phyloP scores from a whole-genome alignment of 805 yeast genomes.

The Zygotorulaspora chibaensis region DNA sequence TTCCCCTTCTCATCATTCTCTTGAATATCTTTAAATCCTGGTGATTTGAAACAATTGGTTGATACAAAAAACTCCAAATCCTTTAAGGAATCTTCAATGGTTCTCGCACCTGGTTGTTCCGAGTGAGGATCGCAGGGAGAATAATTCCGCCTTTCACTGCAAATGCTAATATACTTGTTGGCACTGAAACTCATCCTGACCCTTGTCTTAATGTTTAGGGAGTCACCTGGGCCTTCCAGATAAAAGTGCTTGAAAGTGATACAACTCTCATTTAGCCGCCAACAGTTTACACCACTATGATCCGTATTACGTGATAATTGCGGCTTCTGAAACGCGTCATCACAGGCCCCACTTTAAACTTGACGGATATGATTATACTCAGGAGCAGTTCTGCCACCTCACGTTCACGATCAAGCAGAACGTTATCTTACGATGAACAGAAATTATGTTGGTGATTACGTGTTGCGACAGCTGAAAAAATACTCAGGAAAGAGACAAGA shows the following conservation, averaged over 20 bases:
- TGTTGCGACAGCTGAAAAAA: slow-evolving; percentile 9
- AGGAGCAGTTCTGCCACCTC: background rate
- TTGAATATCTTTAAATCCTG: background rate
- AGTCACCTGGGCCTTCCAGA: too few relatives aligned
- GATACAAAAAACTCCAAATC: slow-evolving; percentile 15
- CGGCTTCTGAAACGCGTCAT: too few relatives aligned
- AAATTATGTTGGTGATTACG: slow-evolving; percentile 7
- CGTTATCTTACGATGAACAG: background rate
- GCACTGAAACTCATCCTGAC: too few relatives aligned
- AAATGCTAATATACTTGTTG: too few relatives aligned
- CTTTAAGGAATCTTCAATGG: slow-evolving; percentile 21
- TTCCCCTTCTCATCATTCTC: background rate
- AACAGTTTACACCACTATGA: too few relatives aligned
- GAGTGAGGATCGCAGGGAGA: too few relatives aligned
- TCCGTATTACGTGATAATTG: too few relatives aligned
- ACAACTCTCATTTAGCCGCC: too few relatives aligned
- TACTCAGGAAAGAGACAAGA: slow-evolving; percentile 4
- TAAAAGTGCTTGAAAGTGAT: too few relatives aligned
- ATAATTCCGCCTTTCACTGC: too few relatives aligned
- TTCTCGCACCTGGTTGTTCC: slow-evolving; percentile 3
- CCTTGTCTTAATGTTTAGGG: too few relatives aligned
- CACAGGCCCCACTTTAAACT: background rate
- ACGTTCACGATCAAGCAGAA: background rate
- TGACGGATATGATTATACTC: background rate
- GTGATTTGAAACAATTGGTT: background rate